Percentiles rank a stretch among this genome's conserved stretches.
phyloP scores from a whole-genome alignment of 1,284 basidiomycete species.

The Polyporus tsugae region DNA sequence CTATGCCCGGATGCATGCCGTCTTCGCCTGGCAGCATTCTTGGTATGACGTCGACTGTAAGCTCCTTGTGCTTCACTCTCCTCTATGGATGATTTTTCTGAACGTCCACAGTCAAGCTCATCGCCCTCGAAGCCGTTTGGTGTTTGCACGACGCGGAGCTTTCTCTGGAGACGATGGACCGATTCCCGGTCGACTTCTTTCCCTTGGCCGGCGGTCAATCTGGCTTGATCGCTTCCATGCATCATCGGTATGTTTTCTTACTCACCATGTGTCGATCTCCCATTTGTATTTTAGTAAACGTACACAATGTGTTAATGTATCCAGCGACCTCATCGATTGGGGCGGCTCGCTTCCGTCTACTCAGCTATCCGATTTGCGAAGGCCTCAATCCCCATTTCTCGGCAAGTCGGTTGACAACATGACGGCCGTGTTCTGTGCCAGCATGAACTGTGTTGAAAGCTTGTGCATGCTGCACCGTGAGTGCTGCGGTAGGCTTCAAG shows the following conservation, averaged over 20 bases:
- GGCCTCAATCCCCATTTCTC: neutral
- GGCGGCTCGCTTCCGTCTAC: neutral
- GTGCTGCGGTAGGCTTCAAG: neutral
- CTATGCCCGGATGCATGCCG: constrained; percentile 24
- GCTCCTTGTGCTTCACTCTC: constrained; percentile 22
- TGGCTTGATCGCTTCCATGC: constrained; percentile 6
- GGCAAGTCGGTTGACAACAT: constrained; percentile 4
- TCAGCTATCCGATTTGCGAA: neutral
- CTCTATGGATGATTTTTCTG: neutral
- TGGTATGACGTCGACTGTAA: constrained; percentile 53
- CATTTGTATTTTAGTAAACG: constrained; percentile 5
- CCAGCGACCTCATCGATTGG: constrained; percentile 17
- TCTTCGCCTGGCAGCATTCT: constrained; percentile 47
- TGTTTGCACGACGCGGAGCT: constrained; percentile 9
- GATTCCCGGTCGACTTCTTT: constrained; percentile 6
- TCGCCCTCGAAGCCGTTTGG: constrained; percentile 43
- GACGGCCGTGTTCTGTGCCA: constrained; percentile 42
- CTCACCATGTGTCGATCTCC: neutral
- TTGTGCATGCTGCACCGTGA: constrained; percentile 37
- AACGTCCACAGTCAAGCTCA: constrained; percentile 25
- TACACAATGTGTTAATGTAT: neutral
- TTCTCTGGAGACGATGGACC: constrained; percentile 15
- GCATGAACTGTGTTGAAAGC: constrained; percentile 37
- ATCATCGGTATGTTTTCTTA: constrained; percentile 12
- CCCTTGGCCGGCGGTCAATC: neutral